These are phyloP conservation scores for Cystofilobasidium macerans DNA, from an alignment of 768 basidiomycete species.

Conservation along the genomic window DNA sequence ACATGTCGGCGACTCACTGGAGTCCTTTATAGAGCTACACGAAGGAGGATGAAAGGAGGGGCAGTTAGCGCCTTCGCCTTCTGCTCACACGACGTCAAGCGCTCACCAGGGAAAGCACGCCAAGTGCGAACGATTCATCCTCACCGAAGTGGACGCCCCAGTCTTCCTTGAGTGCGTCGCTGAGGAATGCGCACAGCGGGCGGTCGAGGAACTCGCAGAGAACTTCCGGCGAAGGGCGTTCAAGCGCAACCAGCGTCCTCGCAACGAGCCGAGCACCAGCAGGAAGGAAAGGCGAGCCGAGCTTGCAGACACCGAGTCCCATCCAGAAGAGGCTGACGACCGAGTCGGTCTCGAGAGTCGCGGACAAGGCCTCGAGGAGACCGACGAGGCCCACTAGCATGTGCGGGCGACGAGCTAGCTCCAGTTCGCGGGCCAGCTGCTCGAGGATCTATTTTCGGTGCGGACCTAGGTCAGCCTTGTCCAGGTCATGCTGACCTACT, in stretches of 20 bases:
- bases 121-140: not conserved
- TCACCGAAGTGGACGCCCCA: slow-evolving; percentile 1
- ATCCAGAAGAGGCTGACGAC: not conserved
- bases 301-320: not conserved
- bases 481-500: not conserved
- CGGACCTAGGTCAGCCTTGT: not conserved
- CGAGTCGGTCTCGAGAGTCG: not conserved
- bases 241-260: not conserved
- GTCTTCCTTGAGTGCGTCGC: not conserved
- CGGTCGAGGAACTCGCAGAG: not conserved
- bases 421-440: not conserved
- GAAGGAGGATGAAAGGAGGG: too few relatives aligned
- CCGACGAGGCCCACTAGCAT: not conserved
- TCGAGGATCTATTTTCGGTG: not conserved
- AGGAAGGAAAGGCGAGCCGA: not conserved
- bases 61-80: too few relatives aligned
- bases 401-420: not conserved
- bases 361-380: not conserved
- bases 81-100: too few relatives aligned
- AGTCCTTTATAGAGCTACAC: not conserved
- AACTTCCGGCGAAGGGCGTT: not conserved
- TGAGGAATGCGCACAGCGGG: not conserved
- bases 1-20: not conserved
- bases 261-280: not conserved
- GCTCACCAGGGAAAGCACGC: not conserved